Evolutionary conservation across 495 filamentous ascomycete species (phyloP), one percentile per base, ranked within the genome.

Genomic region (Neurospora sp.): DNA sequence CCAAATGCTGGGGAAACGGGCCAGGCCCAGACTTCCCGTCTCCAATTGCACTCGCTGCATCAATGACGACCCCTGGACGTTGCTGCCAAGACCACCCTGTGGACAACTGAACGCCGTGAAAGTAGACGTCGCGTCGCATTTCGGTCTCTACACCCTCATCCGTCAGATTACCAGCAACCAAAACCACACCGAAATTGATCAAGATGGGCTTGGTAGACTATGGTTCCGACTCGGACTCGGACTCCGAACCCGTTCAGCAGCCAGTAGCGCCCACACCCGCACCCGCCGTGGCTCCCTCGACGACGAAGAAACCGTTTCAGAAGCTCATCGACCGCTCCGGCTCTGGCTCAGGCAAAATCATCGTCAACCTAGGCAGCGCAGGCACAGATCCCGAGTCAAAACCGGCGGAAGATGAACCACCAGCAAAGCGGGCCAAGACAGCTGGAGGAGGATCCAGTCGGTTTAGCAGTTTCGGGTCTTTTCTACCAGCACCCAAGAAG

Each of bases 401-500:
- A 34, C 54, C 54, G 70, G 73, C 71, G 4, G 82, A 82, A 45
- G 85, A 91, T 72, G 89, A 85, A 19, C 92, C 92, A 1, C 91
- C 92, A 13, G 83, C 91, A 6, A 97, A 97, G 79, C 90, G 90
- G 69, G 85, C 86, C 28, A 89, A 88, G 62, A 86, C 87, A 19
- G 86, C 84, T 59, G 88, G 85, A 39, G 79, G 76, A 83, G 71
- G 73, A 21, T 38, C 39, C 37, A 81, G 88, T 43, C 86, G 86
- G 21, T 92, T 95, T 74, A 87, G 90, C 72, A 90, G 89, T 9
- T 96, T 98, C 83, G 94, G 94, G 77, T 88, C 93, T 4, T 88
- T 97, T 42, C 86, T 98, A n/a, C 94, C 94, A 13, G 88, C 94
- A 38, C 94, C 94, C 21, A 98, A 96, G 81, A 88, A 83, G 76